Conservation (phyloP, 805 yeast genomes). For the Pichia scutulata region DNA sequence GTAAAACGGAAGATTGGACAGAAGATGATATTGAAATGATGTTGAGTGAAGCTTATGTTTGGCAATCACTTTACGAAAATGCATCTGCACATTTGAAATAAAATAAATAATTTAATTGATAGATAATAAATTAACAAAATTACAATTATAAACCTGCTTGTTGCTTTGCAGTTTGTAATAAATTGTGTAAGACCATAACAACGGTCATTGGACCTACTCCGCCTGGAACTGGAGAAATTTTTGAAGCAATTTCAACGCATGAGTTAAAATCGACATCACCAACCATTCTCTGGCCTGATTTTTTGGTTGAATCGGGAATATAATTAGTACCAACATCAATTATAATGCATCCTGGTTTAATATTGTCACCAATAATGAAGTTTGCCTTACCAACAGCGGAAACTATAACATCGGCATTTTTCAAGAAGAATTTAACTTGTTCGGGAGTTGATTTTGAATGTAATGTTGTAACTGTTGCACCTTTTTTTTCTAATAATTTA, state of each 20-base stretch:
- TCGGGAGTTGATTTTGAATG: conserved; percentile 68
- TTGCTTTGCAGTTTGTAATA: conserved; percentile 60
- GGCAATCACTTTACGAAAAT: conserved; percentile 89
- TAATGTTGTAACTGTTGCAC: conserved; percentile 82
- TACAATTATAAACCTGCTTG: conserved; percentile 13
- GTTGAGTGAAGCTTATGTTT: conserved; percentile 90
- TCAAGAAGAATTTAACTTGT: conserved; percentile 41
- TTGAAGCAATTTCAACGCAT: conserved; percentile 54
- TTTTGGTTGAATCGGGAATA: conserved; percentile 63
- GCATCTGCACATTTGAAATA: conserved; percentile 76
- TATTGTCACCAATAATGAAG: conserved; percentile 80
- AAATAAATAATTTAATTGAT: background rate
- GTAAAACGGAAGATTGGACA: conserved; percentile 76
- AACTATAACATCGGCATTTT: conserved; percentile 76
- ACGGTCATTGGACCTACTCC: conserved; percentile 99
- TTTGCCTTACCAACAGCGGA: conserved; percentile 88
- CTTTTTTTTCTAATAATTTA: conserved; percentile 65
- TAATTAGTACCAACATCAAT: conserved; percentile 95
- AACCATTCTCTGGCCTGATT: conserved; percentile 77
- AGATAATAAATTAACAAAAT: background rate
- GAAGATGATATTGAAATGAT: conserved; percentile 87
- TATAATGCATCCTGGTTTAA: conserved; percentile 77
- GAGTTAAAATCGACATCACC: conserved; percentile 88
- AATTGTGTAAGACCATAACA: conserved; percentile 86
- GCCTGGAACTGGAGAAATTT: conserved; percentile 95